These are phyloP conservation scores for Pilobolus umbonatus DNA, from an alignment of 192 early-diverging fungal genomes.

Conservation along the genomic window DNA sequence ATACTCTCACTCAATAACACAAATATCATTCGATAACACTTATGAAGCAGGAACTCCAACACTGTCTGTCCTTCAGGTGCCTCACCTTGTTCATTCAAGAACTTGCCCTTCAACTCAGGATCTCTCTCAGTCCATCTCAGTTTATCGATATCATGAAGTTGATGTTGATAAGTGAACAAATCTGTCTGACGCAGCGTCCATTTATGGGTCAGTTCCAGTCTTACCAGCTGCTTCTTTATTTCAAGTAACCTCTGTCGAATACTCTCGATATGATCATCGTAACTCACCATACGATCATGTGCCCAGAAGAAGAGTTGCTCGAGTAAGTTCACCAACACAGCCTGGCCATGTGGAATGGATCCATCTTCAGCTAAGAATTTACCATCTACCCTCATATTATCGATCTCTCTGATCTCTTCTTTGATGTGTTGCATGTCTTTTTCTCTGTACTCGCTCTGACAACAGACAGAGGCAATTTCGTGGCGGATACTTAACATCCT, in stretches of 20 bases:
- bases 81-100: constrained; percentile 54
- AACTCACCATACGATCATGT: constrained; percentile 70
- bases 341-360: constrained; percentile 72
- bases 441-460: constrained; percentile 26
- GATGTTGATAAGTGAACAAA: constrained; percentile 63
- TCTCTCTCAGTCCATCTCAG: constrained; percentile 37
- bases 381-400: constrained; percentile 72
- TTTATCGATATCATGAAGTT: constrained; percentile 68
- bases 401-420: constrained; percentile 72
- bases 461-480: constrained; percentile 45
- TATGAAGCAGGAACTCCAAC: constrained; percentile 60
- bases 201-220: constrained; percentile 66
- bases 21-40: constrained; percentile 72
- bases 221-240: constrained; percentile 73
- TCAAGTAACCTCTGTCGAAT: constrained; percentile 57
- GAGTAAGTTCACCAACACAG: constrained; percentile 73
- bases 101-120: constrained; percentile 32
- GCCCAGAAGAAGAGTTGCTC: constrained; percentile 78
- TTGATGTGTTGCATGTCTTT: constrained; percentile 54
- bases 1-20: constrained; percentile 64
- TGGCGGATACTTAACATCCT: constrained; percentile 66
- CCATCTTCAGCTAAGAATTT: constrained; percentile 71
- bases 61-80: constrained; percentile 67
- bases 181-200: constrained; percentile 80
- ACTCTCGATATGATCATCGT: constrained; percentile 54